Conservation (phyloP, 495 filamentous ascomycete species). For the Choiromyces venosus region DNA sequence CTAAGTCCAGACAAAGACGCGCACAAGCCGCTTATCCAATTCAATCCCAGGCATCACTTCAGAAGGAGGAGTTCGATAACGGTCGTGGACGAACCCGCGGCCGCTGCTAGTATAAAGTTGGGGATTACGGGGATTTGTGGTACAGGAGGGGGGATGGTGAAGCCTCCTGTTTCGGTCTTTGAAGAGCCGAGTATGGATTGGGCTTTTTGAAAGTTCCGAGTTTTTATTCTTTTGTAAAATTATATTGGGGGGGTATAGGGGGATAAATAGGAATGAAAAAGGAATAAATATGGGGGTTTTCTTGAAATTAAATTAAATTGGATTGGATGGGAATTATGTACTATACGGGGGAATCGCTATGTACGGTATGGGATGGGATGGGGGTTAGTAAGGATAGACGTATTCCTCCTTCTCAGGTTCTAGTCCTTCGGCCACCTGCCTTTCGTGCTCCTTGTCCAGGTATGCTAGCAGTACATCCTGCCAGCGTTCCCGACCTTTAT, state of each 20-base stretch:
- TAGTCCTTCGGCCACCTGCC: constrained; percentile 65
- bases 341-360: background rate
- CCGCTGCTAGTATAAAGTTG: constrained; percentile 10
- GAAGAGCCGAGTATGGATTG: constrained; percentile 83
- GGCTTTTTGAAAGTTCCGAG: constrained; percentile 42
- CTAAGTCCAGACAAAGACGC: constrained; percentile 52
- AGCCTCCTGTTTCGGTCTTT: constrained; percentile 72
- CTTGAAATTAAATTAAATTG: background rate
- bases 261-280: background rate
- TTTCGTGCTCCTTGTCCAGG: constrained; percentile 70
- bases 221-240: background rate
- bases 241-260: background rate
- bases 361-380: background rate
- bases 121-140: constrained; percentile 18
- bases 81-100: constrained; percentile 66
- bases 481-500: constrained; percentile 80
- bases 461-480: constrained; percentile 74
- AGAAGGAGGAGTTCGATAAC: constrained; percentile 67
- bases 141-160: constrained; percentile 46
- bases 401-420: constrained; percentile 58
- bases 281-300: background rate
- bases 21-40: constrained; percentile 38
- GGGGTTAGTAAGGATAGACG: constrained; percentile 34
- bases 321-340: background rate
- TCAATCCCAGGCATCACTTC: constrained; percentile 57